Conservation (phyloP, 179 eudicot species). For the Monotropa hypopitys region DNA sequence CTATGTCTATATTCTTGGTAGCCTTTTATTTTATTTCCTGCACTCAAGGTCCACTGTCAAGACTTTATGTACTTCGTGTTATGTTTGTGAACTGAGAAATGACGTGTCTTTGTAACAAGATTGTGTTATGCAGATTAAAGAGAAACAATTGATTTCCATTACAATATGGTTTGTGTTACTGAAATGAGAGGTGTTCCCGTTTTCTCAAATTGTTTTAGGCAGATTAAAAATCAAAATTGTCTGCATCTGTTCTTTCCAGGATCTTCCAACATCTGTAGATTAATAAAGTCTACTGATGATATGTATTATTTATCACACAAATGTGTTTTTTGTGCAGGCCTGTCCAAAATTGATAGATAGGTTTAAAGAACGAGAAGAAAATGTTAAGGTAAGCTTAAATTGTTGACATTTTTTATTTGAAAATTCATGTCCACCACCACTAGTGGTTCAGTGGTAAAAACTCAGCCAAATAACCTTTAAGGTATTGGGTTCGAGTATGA, state of each 20-base stretch:
- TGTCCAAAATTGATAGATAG: slow-evolving; percentile 98
- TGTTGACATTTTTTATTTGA: background rate
- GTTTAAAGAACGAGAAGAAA: slow-evolving; percentile 97
- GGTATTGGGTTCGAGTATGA: too few relatives aligned
- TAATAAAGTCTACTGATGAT: background rate
- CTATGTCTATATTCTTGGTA: background rate
- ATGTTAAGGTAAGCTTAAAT: slow-evolving; percentile 62
- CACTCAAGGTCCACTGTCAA: background rate
- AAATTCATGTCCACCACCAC: background rate
- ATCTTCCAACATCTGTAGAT: background rate
- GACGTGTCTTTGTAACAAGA: background rate
- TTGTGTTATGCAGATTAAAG: background rate
- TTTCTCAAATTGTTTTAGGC: background rate
- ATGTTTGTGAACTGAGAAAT: background rate
- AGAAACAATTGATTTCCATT: background rate
- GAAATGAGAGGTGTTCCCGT: background rate
- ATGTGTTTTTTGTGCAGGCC: slow-evolving; percentile 43
- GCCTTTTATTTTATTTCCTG: background rate
- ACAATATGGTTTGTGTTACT: background rate
- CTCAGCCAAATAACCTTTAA: too few relatives aligned
- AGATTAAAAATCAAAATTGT: background rate
- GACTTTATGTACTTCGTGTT: background rate
- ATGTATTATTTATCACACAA: background rate
- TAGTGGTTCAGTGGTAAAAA: too few relatives aligned
- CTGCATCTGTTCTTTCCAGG: background rate